Evolutionary conservation across 768 basidiomycete species (phyloP).

Genomic region (Candolleomyces aberdarensis): DNA sequence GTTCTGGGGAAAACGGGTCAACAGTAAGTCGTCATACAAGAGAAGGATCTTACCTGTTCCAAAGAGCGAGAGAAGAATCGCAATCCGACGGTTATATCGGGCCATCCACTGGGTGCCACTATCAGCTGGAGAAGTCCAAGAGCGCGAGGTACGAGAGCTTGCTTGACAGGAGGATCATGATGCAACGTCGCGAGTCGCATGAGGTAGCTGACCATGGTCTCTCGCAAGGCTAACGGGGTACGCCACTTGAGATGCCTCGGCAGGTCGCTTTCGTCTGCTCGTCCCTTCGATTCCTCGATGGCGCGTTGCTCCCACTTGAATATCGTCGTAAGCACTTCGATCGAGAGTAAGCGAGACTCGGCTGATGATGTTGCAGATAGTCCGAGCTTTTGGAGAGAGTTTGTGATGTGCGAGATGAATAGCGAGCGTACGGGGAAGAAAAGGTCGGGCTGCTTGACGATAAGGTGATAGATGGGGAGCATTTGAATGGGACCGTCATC

Average conservation of each 20-base stretch:
- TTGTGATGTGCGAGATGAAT: conserved; percentile 92
- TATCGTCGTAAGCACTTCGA: conserved; percentile 90
- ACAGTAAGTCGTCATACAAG: background rate
- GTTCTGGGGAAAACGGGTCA: conserved; percentile 38
- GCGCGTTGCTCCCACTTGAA: conserved; percentile 90
- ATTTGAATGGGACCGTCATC: conserved; percentile 81
- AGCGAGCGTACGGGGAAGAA: conserved; percentile 92
- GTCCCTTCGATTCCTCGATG: conserved; percentile 19
- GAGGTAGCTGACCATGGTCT: conserved; percentile 92
- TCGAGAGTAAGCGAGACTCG: conserved; percentile 82
- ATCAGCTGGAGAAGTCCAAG: conserved; percentile 70
- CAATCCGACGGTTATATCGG: conserved; percentile 87
- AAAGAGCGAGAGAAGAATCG: conserved; percentile 85
- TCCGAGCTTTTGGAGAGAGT: conserved; percentile 86
- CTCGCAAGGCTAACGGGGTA: conserved; percentile 76
- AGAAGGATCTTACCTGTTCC: conserved; percentile 56
- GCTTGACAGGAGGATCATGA: conserved; percentile 48
- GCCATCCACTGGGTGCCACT: conserved; percentile 82
- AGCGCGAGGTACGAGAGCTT: conserved; percentile 57
- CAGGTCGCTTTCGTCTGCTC: conserved; percentile 15
- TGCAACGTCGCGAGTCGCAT: conserved; percentile 82
- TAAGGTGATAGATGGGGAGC: conserved; percentile 86
- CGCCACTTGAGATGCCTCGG: conserved; percentile 48
- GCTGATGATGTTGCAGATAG: conserved; percentile 63
- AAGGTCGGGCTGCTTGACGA: conserved; percentile 85